A percentile compares a stretch with the other conserved stretches of the same genome.
Evolutionary conservation across 192 early-diverging fungal species (phyloP).

Genomic region (Gamsiella multidivaricata): DNA sequence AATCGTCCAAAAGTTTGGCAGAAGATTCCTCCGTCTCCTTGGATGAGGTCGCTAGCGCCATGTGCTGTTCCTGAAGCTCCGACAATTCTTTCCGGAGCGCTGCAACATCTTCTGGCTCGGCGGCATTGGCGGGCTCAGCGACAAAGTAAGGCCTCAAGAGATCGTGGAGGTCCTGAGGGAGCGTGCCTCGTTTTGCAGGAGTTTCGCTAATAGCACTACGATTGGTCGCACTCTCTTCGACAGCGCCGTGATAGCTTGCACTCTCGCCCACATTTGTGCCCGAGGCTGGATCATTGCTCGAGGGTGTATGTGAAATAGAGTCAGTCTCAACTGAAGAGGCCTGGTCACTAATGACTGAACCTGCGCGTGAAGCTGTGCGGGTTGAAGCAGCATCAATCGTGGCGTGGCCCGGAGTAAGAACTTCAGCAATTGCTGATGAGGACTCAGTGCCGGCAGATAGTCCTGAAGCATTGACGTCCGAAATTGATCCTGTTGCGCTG

Average conservation of each 20-base stretch:
- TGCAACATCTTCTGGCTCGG: neutral
- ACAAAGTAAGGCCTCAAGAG: neutral
- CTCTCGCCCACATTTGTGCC: neutral
- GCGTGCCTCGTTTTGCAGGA: neutral
- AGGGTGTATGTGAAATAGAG: no score
- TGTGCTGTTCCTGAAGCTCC: slow-evolving; percentile 4
- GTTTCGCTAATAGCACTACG: neutral
- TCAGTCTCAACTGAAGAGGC: no score
- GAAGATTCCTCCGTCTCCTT: neutral
- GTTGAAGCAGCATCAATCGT: no score
- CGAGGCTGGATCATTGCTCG: no score
- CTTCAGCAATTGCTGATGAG: no score
- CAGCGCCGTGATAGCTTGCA: slow-evolving; percentile 3
- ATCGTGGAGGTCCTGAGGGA: neutral
- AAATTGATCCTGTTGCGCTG: no score
- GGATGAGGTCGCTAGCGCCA: neutral
- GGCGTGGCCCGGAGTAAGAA: no score
- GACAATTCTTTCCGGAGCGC: neutral
- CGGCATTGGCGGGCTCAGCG: neutral
- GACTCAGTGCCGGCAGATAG: no score
- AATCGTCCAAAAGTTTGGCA: neutral
- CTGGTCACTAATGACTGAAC: no score
- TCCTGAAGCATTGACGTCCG: no score
- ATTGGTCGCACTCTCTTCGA: neutral
- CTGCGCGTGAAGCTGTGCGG: no score